Conservation (phyloP, 306 rosid genomes). For the Vicia villosa region DNA sequence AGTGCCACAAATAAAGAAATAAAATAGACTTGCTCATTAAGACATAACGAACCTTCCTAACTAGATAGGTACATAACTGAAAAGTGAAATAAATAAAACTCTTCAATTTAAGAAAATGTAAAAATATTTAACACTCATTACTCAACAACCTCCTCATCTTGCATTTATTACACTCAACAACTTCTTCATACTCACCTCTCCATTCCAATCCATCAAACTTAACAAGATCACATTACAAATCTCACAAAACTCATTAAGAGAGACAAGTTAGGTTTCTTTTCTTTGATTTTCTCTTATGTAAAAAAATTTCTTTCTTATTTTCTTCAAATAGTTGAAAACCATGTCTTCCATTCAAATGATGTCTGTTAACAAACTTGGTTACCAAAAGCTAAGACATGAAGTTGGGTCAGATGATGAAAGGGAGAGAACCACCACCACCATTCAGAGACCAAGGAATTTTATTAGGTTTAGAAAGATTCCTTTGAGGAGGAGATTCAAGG, state of each 20-base stretch:
- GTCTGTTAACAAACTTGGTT: constrained; percentile 41
- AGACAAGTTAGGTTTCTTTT: background rate
- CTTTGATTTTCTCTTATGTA: background rate
- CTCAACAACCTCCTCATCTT: constrained; percentile 17
- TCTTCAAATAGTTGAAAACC: background rate
- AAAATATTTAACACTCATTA: background rate
- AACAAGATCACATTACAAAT: background rate
- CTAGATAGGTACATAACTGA: background rate
- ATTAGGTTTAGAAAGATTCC: constrained; percentile 45
- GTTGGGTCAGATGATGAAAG: constrained; percentile 32
- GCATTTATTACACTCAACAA: constrained; percentile 49
- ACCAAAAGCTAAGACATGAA: constrained; percentile 53
- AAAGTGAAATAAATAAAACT: background rate
- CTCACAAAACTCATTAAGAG: background rate
- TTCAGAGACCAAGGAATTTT: constrained; percentile 37
- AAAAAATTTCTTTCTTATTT: background rate
- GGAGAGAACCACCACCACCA: constrained; percentile 17
- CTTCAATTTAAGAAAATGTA: constrained; percentile 1
- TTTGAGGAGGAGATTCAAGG: constrained; percentile 56
- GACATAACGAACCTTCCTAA: constrained; percentile 19
- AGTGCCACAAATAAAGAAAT: background rate
- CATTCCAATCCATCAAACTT: background rate
- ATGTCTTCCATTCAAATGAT: constrained; percentile 43
- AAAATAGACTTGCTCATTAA: constrained; percentile 1
- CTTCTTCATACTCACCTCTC: constrained; percentile 24